Evolutionary conservation across 495 filamentous ascomycete species (phyloP).

Genomic region (Trichocladium uniseriatum): DNA sequence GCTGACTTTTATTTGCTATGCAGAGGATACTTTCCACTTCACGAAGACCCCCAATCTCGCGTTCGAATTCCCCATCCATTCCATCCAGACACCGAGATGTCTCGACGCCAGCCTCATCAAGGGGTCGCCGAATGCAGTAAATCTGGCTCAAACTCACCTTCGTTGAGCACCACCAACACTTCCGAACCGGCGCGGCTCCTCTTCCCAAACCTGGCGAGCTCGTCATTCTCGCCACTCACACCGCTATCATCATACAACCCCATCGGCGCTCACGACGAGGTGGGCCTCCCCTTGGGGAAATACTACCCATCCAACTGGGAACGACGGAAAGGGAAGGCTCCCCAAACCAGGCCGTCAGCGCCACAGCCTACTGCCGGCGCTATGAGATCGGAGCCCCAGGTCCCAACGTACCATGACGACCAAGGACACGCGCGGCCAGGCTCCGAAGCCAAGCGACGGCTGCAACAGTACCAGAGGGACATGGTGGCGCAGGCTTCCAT

Average conservation of each 20-base stretch:
- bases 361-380: constrained; percentile 10
- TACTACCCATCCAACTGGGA: constrained; percentile 48
- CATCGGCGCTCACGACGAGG: constrained; percentile 26
- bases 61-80: constrained; percentile 36
- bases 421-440: constrained; percentile 26
- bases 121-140: constrained; percentile 21
- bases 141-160: background rate
- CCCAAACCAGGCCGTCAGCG: constrained; percentile 9
- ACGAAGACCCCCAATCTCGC: constrained; percentile 35
- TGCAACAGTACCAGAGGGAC: constrained; percentile 53
- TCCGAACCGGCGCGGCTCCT: constrained; percentile 8
- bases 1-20: background rate
- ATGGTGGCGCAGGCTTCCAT: constrained; percentile 47
- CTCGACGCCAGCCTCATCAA: constrained; percentile 26
- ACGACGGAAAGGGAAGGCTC: constrained; percentile 20
- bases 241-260: constrained; percentile 38
- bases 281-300: constrained; percentile 40
- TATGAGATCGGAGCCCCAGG: constrained; percentile 26
- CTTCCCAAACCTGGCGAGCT: background rate
- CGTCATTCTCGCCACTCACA: constrained; percentile 19
- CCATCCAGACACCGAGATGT: constrained; percentile 28
- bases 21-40: constrained; percentile 45
- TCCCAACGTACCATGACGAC: constrained; percentile 16
- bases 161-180: background rate
- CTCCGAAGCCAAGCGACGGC: constrained; percentile 38